Evolutionary conservation across 2,329 filamentous ascomycete genomes (phyloP).

Genomic region (Tolypocladium album): DNA sequence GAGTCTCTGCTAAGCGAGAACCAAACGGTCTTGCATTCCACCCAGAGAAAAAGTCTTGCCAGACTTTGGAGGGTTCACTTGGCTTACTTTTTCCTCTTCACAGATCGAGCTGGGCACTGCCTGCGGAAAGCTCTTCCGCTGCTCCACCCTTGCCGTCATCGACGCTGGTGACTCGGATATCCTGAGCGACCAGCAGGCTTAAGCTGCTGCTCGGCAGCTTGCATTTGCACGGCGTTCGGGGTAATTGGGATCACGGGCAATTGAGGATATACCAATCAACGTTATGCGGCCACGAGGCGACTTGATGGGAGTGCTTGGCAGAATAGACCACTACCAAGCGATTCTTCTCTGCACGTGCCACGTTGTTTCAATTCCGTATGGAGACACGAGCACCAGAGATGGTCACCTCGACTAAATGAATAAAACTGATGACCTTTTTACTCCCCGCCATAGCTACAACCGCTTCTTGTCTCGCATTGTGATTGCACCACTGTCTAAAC

Average conservation of each 20-base stretch:
- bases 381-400: constrained; percentile 2
- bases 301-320: constrained; percentile 7
- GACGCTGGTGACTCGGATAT: constrained; percentile 99
- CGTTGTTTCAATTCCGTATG: constrained; percentile 2
- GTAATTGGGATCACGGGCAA: constrained; percentile 22
- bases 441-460: constrained; percentile 1
- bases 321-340: constrained; percentile 6
- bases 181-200: constrained; percentile 64
- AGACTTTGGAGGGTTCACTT: constrained; percentile 80
- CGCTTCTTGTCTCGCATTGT: background rate
- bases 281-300: constrained; percentile 20
- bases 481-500: background rate
- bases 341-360: constrained; percentile 13
- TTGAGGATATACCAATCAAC: constrained; percentile 25
- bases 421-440: constrained; percentile 8
- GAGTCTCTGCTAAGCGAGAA: constrained; percentile 9
- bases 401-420: constrained; percentile 9
- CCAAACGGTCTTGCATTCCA: constrained; percentile 30
- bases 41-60: constrained; percentile 84
- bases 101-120: constrained; percentile 97
- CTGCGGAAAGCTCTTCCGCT: constrained; percentile 98
- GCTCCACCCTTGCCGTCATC: constrained; percentile 92
- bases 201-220: constrained; percentile 21
- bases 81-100: constrained; percentile 44
- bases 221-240: constrained; percentile 32